phyloP scores from a whole-genome alignment of 2,329 filamentous ascomycete species.

The Clarireedia monteithiana region DNA sequence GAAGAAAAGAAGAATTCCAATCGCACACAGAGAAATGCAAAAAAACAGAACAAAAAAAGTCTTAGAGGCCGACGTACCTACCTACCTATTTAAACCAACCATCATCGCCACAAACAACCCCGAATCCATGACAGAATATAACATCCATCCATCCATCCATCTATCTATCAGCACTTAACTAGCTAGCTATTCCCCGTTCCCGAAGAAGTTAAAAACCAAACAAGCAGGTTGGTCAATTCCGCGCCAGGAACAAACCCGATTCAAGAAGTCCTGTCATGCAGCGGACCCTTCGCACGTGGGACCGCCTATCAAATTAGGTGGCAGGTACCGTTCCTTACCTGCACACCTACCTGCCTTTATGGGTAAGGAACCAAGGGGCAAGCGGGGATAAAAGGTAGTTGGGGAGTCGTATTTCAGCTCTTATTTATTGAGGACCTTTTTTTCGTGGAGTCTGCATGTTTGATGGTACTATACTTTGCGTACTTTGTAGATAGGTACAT shows the following conservation, averaged over 20 bases:
- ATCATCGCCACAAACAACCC: neutral
- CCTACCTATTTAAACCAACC: neutral
- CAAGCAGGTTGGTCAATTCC: neutral
- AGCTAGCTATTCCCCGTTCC: neutral
- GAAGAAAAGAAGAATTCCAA: neutral
- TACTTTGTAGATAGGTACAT: too few relatives aligned
- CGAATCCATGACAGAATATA: neutral
- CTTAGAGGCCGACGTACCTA: neutral
- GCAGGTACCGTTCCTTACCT: neutral
- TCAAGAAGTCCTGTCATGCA: neutral
- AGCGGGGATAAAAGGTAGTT: too few relatives aligned
- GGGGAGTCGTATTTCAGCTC: too few relatives aligned
- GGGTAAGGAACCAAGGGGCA: neutral
- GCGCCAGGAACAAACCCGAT: neutral
- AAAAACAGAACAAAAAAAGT: too few relatives aligned
- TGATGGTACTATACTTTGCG: too few relatives aligned
- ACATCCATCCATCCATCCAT: neutral
- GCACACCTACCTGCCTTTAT: conserved; percentile 1
- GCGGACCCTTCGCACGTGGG: conserved; percentile 6
- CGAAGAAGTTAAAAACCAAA: neutral
- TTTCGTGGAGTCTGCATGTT: too few relatives aligned
- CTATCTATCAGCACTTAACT: neutral
- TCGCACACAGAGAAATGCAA: too few relatives aligned
- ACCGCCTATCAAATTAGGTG: neutral
- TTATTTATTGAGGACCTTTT: too few relatives aligned